Evolutionary conservation across 495 filamentous ascomycete species (phyloP).

Genomic region (Pyrenula aspistea): DNA sequence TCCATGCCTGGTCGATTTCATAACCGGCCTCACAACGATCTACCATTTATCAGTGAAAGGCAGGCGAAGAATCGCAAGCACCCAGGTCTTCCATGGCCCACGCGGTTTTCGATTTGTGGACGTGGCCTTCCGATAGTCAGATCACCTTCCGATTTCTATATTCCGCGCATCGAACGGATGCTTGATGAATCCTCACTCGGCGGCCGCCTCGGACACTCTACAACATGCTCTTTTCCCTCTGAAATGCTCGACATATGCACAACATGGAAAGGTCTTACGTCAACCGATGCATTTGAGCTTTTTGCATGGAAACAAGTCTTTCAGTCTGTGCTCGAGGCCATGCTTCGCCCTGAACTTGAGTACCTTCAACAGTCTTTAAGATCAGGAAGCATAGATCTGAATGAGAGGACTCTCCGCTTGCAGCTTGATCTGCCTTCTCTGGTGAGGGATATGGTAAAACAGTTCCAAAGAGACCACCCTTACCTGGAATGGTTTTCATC

Average conservation of each 20-base stretch:
- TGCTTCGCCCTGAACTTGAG: slow-evolving; percentile 6
- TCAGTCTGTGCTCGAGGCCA: slow-evolving; percentile 4
- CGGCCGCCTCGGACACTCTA: background rate
- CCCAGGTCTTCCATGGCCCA: background rate
- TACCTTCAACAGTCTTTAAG: background rate
- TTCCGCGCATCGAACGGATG: background rate
- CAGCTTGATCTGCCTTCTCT: background rate
- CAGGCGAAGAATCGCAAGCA: background rate
- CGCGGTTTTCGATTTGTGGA: background rate
- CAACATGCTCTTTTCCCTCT: background rate
- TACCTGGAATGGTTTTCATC: background rate
- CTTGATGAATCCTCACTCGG: background rate
- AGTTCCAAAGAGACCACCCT: background rate
- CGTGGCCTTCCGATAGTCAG: slow-evolving; percentile 2
- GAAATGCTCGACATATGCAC: slow-evolving; percentile 9
- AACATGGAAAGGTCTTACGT: slow-evolving; percentile 9
- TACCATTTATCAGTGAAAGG: background rate
- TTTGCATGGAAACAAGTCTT: slow-evolving; percentile 4
- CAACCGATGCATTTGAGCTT: slow-evolving; percentile 4
- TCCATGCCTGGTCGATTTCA: background rate
- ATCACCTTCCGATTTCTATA: background rate
- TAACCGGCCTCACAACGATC: background rate
- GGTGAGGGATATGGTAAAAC: background rate
- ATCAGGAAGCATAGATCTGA: background rate
- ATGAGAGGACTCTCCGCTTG: background rate